Evolutionary conservation across 768 basidiomycete species (phyloP).

Genomic region (Suillus discolor): DNA sequence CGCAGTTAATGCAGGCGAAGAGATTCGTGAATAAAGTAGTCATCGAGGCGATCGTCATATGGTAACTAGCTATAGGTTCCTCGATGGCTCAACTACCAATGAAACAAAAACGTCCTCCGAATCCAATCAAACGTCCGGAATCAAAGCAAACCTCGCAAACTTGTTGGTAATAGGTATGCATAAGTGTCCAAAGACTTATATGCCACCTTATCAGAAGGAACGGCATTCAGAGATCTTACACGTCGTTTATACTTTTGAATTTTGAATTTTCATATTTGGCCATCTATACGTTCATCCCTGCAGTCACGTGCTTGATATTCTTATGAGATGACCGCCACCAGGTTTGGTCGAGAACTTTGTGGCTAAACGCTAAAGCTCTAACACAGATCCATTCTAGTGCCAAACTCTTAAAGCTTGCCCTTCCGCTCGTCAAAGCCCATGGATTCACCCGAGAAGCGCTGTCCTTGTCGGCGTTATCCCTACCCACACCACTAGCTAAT

Average conservation of each 20-base stretch:
- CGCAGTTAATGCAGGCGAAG: not conserved
- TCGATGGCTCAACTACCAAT: no score
- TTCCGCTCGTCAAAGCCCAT: constrained; percentile 64
- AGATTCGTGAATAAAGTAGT: not conserved
- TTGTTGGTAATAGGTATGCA: no score
- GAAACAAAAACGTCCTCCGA: no score
- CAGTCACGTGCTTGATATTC: not conserved
- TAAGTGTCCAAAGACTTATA: no score
- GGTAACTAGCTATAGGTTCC: no score
- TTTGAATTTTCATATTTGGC: no score
- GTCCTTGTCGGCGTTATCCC: constrained; percentile 58
- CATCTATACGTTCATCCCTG: not conserved
- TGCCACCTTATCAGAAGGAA: no score
- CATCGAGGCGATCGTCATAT: not conserved
- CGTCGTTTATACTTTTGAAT: no score
- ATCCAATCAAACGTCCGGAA: no score
- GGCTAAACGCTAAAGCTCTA: not conserved
- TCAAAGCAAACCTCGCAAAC: no score
- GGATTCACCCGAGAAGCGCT: constrained; percentile 79
- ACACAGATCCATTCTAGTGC: constrained; percentile 11
- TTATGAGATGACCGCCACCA: constrained; percentile 8
- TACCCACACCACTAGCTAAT: not conserved
- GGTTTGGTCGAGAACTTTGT: not conserved
- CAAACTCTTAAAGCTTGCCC: constrained; percentile 57
- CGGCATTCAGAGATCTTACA: no score